phyloP scores from a whole-genome alignment of 2,329 filamentous ascomycete species.

The Stagonosporopsis chrysanthemi region DNA sequence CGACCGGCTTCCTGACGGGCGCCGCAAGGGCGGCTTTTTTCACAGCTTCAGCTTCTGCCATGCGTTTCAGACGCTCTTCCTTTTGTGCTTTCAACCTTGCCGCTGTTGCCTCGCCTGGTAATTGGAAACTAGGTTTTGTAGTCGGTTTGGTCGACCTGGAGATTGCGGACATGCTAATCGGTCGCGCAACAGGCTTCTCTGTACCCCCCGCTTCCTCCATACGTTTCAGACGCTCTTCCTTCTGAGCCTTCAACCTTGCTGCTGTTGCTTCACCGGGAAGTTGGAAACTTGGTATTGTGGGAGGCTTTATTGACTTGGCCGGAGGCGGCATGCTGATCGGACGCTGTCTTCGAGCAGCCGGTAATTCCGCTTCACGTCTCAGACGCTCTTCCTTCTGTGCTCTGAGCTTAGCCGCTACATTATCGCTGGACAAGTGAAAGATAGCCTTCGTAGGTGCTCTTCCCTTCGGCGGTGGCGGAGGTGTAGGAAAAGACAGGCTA shows the following conservation, averaged over 20 bases:
- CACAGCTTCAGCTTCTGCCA: constrained; percentile 43
- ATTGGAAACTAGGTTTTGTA: constrained; percentile 59
- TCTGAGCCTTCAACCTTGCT: constrained; percentile 43
- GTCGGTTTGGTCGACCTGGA: constrained; percentile 60
- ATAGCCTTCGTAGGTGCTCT: constrained; percentile 59
- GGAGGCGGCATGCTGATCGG: constrained; percentile 57
- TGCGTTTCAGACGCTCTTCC: constrained; percentile 47
- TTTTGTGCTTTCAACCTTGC: constrained; percentile 42
- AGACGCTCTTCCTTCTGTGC: constrained; percentile 58
- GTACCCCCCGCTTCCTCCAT: constrained; percentile 48
- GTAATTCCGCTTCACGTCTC: constrained; percentile 53
- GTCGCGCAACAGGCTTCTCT: constrained; percentile 48
- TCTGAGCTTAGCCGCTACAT: constrained; percentile 61
- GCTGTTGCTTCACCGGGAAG: constrained; percentile 62
- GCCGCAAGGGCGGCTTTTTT: constrained; percentile 48
- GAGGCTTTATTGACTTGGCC: constrained; percentile 60
- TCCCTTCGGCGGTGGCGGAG: constrained; percentile 55
- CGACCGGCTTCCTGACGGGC: constrained; percentile 55
- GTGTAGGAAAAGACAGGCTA: constrained; percentile 57
- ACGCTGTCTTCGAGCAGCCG: constrained; percentile 36
- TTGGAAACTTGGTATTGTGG: constrained; percentile 60
- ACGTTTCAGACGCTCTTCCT: constrained; percentile 42
- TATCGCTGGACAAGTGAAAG: constrained; percentile 63
- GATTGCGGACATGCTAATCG: constrained; percentile 56
- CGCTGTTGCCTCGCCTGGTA: constrained; percentile 62